Evolutionary conservation across 2,329 filamentous ascomycete species (phyloP).

Genomic region (Calonectria multiphialidica): DNA sequence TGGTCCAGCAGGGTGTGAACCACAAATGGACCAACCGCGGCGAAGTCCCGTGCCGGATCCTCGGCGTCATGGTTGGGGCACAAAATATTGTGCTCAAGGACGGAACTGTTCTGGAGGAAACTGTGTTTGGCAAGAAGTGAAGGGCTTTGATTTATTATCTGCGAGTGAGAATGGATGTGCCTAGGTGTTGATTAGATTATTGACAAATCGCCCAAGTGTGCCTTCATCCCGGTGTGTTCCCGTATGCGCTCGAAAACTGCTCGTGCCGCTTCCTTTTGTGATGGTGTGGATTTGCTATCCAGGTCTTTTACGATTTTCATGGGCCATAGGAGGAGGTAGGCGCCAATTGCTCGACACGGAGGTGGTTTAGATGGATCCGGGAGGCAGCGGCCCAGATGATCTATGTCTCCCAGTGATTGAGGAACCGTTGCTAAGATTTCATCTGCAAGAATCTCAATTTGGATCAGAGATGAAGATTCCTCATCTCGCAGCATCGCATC

Average conservation of each 20-base stretch:
- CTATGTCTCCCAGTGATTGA: conserved; percentile 52
- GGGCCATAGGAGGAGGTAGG: conserved; percentile 54
- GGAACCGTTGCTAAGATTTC: conserved; percentile 52
- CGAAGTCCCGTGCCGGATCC: conserved; percentile 50
- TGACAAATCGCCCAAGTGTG: conserved; percentile 45
- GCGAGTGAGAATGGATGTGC: neutral
- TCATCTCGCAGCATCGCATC: neutral
- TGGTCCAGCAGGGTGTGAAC: conserved; percentile 56
- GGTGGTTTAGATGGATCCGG: conserved; percentile 25
- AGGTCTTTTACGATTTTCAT: conserved; percentile 50
- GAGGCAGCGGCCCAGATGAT: conserved; percentile 36
- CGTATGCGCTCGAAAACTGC: conserved; percentile 51
- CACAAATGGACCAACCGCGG: conserved; percentile 59
- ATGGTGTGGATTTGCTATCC: conserved; percentile 32
- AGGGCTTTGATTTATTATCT: accelerated
- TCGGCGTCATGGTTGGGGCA: conserved; percentile 55
- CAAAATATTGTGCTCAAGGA: conserved; percentile 53
- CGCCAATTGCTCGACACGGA: conserved; percentile 49
- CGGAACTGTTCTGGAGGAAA: conserved; percentile 53
- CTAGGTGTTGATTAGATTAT: conserved; percentile 28
- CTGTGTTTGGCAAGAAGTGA: conserved; percentile 29
- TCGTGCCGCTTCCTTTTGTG: conserved; percentile 45
- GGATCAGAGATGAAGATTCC: conserved; percentile 31
- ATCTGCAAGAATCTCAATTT: conserved; percentile 46
- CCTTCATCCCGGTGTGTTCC: conserved; percentile 55